Percentiles rank a stretch among this genome's conserved stretches.
Evolutionary conservation across 2,329 filamentous ascomycete species (phyloP).

Genomic region (Arthrobotrys entomopaga): DNA sequence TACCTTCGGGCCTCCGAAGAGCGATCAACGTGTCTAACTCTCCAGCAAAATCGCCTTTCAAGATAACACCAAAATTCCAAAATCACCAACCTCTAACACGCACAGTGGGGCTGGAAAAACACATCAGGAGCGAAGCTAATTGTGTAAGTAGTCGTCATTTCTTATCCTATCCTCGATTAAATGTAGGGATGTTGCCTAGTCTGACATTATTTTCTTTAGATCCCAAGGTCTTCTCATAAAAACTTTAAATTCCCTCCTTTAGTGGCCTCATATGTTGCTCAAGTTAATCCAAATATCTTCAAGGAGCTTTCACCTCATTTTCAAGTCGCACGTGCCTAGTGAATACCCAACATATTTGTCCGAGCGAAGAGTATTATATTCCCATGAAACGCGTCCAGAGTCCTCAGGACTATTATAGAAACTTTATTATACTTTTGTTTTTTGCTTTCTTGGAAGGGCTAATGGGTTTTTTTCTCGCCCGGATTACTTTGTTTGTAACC

Average conservation of each 20-base stretch:
- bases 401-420: too few species aligned
- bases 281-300: conserved; percentile 6
- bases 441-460: too few species aligned
- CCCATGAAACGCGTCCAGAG: too few species aligned
- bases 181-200: not conserved
- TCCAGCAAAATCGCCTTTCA: conserved; percentile 30
- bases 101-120: not conserved
- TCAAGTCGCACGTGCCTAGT: not conserved
- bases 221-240: conserved; percentile 16
- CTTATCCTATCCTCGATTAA: too few species aligned
- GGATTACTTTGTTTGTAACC: too few species aligned
- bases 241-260: conserved; percentile 37
- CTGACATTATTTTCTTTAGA: conserved; percentile 9
- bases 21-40: conserved; percentile 41
- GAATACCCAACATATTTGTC: too few species aligned
- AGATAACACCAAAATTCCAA: not conserved
- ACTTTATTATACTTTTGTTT: too few species aligned
- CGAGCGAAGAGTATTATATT: too few species aligned
- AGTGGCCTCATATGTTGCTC: conserved; percentile 2
- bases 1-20: conserved; percentile 41
- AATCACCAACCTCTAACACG: too few species aligned
- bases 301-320: conserved; percentile 28
- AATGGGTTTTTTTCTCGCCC: too few species aligned
- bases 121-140: conserved; percentile 21
- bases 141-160: conserved; percentile 21